Conservation (phyloP, 495 filamentous ascomycete species). For the Pyronema omphalodes region DNA sequence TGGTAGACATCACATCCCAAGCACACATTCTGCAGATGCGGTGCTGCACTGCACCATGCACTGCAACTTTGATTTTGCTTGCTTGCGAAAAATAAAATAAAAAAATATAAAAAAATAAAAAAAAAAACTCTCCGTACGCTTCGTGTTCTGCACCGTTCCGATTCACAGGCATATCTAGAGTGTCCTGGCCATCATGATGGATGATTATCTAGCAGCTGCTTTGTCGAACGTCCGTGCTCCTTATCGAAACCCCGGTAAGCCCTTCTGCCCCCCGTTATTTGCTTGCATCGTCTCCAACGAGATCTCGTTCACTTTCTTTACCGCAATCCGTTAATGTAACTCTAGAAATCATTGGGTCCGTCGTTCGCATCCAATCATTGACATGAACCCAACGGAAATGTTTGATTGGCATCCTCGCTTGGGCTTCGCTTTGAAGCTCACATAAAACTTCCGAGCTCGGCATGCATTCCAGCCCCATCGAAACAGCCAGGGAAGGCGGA, state of each 20-base stretch:
- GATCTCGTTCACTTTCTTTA: no score
- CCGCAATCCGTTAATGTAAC: no score
- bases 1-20: background rate
- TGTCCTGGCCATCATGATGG: no score
- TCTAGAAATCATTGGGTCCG: no score
- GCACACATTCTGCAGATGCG: background rate
- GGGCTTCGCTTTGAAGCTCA: background rate
- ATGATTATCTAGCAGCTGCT: background rate
- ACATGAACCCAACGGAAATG: no score
- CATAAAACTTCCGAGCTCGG: constrained; percentile 13
- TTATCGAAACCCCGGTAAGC: no score
- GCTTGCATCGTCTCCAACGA: no score
- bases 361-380: no score
- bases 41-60: constrained; percentile 16
- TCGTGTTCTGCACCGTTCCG: constrained; percentile 2
- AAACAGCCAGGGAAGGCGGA: background rate
- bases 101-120: no score
- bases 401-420: constrained; percentile 3
- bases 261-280: no score
- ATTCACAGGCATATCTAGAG: background rate
- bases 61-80: constrained; percentile 21
- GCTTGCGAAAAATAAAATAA: constrained; percentile 11
- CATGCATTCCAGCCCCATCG: background rate
- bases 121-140: constrained; percentile 13
- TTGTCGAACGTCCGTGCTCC: background rate